A percentile compares a stretch with the other conserved stretches of the same genome.
phyloP scores from a whole-genome alignment of 2,329 filamentous ascomycete genomes.

The Scedosporium apiospermum region DNA sequence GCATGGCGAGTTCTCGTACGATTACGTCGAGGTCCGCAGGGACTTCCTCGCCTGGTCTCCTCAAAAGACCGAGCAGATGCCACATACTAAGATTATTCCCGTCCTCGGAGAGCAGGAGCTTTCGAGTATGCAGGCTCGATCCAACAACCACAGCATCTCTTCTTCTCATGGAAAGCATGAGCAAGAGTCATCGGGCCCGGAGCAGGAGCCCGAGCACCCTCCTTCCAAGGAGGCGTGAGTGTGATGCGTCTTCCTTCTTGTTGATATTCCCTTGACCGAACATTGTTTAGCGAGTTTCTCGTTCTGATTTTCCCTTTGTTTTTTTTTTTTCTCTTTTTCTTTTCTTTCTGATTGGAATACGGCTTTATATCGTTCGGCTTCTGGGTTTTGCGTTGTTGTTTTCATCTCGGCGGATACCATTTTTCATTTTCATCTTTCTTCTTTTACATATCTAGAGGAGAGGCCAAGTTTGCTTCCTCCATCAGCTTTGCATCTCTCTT shows the following conservation, averaged over 20 bases:
- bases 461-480: not conserved
- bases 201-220: not conserved
- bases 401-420: not conserved
- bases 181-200: not conserved
- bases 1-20: slow-evolving; percentile 82
- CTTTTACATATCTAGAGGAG: not conserved
- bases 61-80: slow-evolving; percentile 22
- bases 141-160: not conserved
- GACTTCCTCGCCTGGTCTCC: slow-evolving; percentile 86
- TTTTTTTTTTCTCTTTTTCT: too few relatives aligned
- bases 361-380: not conserved
- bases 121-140: slow-evolving; percentile 25
- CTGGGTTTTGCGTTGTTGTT: not conserved
- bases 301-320: not conserved
- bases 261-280: not conserved
- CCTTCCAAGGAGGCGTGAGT: not conserved
- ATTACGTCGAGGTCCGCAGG: slow-evolving; percentile 80
- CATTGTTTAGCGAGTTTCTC: not conserved
- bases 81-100: slow-evolving; percentile 47
- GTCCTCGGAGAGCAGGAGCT: slow-evolving; percentile 67
- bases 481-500: not conserved
- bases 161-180: not conserved
- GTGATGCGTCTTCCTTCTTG: not conserved
- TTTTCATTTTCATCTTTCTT: not conserved
- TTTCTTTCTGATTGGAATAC: not conserved